A percentile compares a stretch with the other conserved stretches of the same genome.
Conservation (phyloP, 2,329 filamentous ascomycete species). For the Fusarium ramigenum region DNA sequence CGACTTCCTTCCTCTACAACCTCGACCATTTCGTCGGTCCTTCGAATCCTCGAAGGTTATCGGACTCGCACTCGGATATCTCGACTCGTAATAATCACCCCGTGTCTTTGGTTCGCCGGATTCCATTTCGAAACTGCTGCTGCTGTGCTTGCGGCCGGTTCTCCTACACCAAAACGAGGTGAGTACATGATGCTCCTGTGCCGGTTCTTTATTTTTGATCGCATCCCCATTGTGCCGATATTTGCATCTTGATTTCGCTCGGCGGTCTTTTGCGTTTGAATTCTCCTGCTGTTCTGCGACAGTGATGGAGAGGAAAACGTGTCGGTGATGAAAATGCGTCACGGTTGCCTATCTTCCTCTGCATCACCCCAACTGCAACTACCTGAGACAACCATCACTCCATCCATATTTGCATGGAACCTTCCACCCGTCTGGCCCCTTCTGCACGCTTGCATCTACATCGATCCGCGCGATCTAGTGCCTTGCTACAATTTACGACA, state of each 20-base stretch:
- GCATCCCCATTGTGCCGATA: constrained; percentile 1
- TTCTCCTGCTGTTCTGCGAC: constrained; percentile 9
- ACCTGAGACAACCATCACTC: constrained; percentile 16
- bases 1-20: constrained; percentile 21
- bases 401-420: constrained; percentile 1
- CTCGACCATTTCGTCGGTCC: constrained; percentile 33
- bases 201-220: constrained; percentile 6
- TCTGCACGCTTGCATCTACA: constrained; percentile 9
- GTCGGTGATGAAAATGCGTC: constrained; percentile 17
- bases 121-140: constrained; percentile 18
- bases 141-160: constrained; percentile 29
- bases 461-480: constrained; percentile 9
- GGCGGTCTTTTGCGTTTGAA: not conserved
- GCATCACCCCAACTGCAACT: constrained; percentile 11
- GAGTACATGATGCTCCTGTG: constrained; percentile 32
- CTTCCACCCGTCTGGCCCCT: constrained; percentile 1
- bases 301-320: constrained; percentile 6
- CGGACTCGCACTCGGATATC: constrained; percentile 27
- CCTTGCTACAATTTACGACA: constrained; percentile 15
- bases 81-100: constrained; percentile 20
- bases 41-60: constrained; percentile 33
- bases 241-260: not conserved
- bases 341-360: constrained; percentile 20
- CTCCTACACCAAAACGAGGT: constrained; percentile 31
- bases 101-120: constrained; percentile 15